These are phyloP conservation scores for Filobasidium uniguttulatum DNA, from an alignment of 1,284 basidiomycete genomes.

Conservation along the genomic window DNA sequence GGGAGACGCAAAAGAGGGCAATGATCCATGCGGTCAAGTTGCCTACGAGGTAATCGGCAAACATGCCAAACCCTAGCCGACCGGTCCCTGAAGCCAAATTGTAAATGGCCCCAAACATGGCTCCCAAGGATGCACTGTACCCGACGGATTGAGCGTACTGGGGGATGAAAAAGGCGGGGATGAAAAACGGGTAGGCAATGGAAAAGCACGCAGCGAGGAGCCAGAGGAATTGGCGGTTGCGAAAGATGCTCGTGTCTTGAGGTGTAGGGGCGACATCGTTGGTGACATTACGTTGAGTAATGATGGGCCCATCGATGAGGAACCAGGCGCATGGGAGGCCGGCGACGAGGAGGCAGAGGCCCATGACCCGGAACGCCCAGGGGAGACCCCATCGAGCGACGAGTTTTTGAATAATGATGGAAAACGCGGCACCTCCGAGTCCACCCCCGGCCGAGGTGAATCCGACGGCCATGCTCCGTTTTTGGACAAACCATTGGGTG, in stretches of 20 bases:
- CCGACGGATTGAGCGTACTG: conserved; percentile 28
- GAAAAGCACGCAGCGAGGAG: conserved; percentile 14
- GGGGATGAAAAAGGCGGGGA: conserved; percentile 21
- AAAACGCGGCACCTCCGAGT: conserved; percentile 28
- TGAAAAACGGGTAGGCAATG: conserved; percentile 19
- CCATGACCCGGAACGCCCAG: conserved; percentile 14
- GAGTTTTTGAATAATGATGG: conserved; percentile 13
- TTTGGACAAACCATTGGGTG: conserved; percentile 26
- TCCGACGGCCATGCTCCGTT: conserved; percentile 28
- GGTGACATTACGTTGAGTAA: neutral
- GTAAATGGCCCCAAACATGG: conserved; percentile 19
- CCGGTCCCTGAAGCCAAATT: conserved; percentile 23
- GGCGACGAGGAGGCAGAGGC: neutral
- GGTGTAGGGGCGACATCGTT: neutral
- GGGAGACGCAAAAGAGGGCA: conserved; percentile 9
- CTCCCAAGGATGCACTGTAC: conserved; percentile 22
- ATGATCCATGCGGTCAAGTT: conserved; percentile 16
- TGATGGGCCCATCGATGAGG: neutral
- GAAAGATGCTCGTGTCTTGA: conserved; percentile 1
- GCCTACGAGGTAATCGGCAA: conserved; percentile 14
- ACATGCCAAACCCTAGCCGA: conserved; percentile 20
- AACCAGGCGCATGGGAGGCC: neutral
- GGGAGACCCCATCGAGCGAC: conserved; percentile 11
- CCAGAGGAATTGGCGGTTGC: conserved; percentile 12
- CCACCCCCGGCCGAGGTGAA: conserved; percentile 30